Evolutionary conservation across 208 protist genomes (phyloP).

Genomic region (Kentomonas sorsogonicus): DNA sequence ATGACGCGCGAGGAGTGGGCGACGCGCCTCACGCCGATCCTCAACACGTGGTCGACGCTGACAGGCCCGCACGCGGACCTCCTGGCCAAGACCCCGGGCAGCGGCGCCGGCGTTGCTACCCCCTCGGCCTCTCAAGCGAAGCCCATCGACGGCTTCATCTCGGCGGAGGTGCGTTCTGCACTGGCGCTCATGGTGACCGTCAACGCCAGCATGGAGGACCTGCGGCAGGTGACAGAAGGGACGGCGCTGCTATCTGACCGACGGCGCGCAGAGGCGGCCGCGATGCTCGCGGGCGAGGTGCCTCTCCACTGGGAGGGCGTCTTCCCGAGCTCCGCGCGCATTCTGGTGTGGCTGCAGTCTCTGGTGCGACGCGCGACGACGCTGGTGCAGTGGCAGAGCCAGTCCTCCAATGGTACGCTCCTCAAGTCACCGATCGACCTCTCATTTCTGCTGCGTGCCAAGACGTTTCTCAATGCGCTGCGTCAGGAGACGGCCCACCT

Average conservation of each 20-base stretch:
- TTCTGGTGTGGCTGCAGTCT: conserved; percentile 85
- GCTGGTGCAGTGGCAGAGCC: conserved; percentile 64
- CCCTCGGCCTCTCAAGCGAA: conserved; percentile 11
- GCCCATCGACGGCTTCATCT: conserved; percentile 89
- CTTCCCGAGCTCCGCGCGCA: conserved; percentile 80
- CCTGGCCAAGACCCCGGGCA: conserved; percentile 22
- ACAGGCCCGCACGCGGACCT: conserved; percentile 57
- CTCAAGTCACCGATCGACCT: conserved; percentile 75
- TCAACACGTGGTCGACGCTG: conserved; percentile 81
- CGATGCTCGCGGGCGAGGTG: conserved; percentile 83
- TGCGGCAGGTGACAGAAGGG: conserved; percentile 89
- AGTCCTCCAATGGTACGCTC: conserved; percentile 46
- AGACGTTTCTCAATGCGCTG: conserved; percentile 95
- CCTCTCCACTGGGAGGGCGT: conserved; percentile 80
- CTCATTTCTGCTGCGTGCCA: conserved; percentile 84
- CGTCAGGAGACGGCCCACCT: conserved; percentile 91
- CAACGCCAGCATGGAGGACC: conserved; percentile 63
- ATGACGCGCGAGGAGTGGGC: conserved; percentile 89
- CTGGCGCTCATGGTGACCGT: conserved; percentile 69
- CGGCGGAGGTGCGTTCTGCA: conserved; percentile 74
- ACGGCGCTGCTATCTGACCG: conserved; percentile 75
- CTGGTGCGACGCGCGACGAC: conserved; percentile 74
- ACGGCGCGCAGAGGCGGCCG: conserved; percentile 61
- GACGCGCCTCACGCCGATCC: conserved; percentile 68
- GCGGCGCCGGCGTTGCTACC: conserved; percentile 13